Evolutionary conservation across 768 basidiomycete species (phyloP).

Genomic region (Lactarius hatsudake): DNA sequence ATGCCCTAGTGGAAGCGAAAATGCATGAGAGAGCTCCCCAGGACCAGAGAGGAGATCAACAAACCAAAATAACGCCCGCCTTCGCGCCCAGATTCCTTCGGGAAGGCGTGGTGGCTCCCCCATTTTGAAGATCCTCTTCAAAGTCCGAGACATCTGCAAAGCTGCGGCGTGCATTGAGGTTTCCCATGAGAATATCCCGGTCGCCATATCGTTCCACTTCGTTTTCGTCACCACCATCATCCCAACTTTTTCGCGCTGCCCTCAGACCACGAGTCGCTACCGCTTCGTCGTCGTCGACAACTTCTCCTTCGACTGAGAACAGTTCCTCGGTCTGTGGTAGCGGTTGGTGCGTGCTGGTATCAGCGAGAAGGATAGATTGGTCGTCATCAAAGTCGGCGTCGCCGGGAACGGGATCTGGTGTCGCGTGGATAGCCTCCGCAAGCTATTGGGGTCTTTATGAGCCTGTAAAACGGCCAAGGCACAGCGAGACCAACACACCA

Average conservation of each 20-base stretch:
- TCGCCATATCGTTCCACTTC: constrained; percentile 24
- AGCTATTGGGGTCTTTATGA: constrained; percentile 38
- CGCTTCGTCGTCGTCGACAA: constrained; percentile 26
- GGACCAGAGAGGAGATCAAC: constrained; percentile 31
- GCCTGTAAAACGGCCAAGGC: background rate
- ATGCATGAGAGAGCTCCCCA: constrained; percentile 6
- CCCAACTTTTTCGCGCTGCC: constrained; percentile 32
- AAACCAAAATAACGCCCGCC: constrained; percentile 82
- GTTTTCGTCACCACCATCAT: constrained; percentile 31
- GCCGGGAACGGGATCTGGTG: constrained; percentile 37
- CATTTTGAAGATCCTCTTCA: constrained; percentile 14
- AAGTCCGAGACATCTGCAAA: constrained; percentile 20
- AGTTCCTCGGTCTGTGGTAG: constrained; percentile 31
- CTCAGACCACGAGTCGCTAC: constrained; percentile 15
- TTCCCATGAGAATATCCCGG: constrained; percentile 24
- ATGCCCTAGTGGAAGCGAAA: constrained; percentile 62
- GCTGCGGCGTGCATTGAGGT: constrained; percentile 23
- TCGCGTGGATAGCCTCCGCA: constrained; percentile 80
- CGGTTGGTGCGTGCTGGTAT: constrained; percentile 35
- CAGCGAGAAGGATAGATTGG: constrained; percentile 39
- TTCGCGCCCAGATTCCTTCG: constrained; percentile 60
- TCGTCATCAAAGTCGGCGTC: constrained; percentile 33
- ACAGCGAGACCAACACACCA: constrained; percentile 50
- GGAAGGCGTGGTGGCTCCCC: background rate
- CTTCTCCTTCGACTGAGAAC: constrained; percentile 33